Percentiles rank a stretch among this genome's conserved stretches.
Evolutionary conservation across 768 basidiomycete species (phyloP).

Genomic region (Boletus sp.): DNA sequence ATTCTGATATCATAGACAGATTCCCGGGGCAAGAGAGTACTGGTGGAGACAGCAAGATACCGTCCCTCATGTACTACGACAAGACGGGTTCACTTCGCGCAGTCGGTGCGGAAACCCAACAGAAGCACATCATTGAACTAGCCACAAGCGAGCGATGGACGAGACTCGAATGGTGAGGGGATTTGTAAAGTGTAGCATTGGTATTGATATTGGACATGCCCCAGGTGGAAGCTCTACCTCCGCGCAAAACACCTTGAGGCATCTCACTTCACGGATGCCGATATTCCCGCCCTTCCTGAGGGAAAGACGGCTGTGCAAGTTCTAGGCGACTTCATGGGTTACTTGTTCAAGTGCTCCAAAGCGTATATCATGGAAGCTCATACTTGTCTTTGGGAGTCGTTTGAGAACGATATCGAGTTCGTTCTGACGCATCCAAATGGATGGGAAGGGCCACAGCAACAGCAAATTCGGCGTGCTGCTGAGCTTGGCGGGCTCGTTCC

Average conservation of each 20-base stretch:
- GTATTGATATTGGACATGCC: neutral
- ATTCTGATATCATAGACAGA: slow-evolving; percentile 1
- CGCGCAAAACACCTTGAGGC: slow-evolving; percentile 27
- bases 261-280: slow-evolving; percentile 21
- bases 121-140: slow-evolving; percentile 30
- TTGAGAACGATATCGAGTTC: slow-evolving; percentile 43
- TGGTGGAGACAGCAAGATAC: slow-evolving; percentile 40
- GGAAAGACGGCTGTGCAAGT: slow-evolving; percentile 11
- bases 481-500: slow-evolving; percentile 48
- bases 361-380: slow-evolving; percentile 45
- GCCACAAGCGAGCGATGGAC: slow-evolving; percentile 38
- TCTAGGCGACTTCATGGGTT: slow-evolving; percentile 42
- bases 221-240: slow-evolving; percentile 37
- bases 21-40: slow-evolving; percentile 37
- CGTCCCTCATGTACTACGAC: slow-evolving; percentile 43
- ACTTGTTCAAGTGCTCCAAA: slow-evolving; percentile 41
- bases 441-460: slow-evolving; percentile 59
- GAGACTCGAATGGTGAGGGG: slow-evolving; percentile 39
- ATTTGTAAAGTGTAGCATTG: no score
- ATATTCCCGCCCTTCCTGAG: slow-evolving; percentile 11
- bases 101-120: slow-evolving; percentile 40
- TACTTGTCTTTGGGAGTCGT: slow-evolving; percentile 38
- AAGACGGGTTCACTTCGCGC: slow-evolving; percentile 35
- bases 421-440: slow-evolving; percentile 61
- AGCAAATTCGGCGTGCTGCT: slow-evolving; percentile 48